A percentile compares a stretch with the other conserved stretches of the same genome.
Evolutionary conservation across 106 monocot genomes (phyloP).

Genomic region (Vanilla planifolia): DNA sequence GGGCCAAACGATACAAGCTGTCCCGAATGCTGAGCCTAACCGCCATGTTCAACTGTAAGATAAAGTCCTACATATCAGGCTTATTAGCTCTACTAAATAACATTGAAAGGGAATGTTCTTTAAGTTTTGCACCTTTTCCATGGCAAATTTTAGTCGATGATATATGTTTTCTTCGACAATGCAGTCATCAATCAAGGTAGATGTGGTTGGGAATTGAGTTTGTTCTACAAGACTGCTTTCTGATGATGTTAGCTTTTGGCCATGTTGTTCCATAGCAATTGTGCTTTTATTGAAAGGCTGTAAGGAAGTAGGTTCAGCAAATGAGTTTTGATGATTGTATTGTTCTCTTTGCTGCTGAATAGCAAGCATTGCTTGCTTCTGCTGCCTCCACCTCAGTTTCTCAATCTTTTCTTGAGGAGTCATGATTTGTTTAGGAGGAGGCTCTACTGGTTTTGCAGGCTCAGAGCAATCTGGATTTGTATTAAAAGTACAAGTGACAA

Average conservation of each 20-base stretch:
- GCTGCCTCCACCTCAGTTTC: slow-evolving; percentile 65
- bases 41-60: slow-evolving; percentile 57
- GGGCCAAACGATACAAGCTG: slow-evolving; percentile 59
- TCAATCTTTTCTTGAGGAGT: slow-evolving; percentile 92
- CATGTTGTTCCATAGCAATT: slow-evolving; percentile 15
- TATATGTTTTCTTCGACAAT: slow-evolving; percentile 46
- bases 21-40: slow-evolving; percentile 50
- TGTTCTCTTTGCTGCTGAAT: slow-evolving; percentile 83
- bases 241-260: slow-evolving; percentile 17
- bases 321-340: slow-evolving; percentile 35
- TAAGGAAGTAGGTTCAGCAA: slow-evolving; percentile 18
- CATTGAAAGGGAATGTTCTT: not conserved
- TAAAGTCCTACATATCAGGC: not conserved
- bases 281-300: not conserved
- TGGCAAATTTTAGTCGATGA: slow-evolving; percentile 58
- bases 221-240: slow-evolving; percentile 24
- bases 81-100: not conserved
- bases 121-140: slow-evolving; percentile 48
- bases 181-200: slow-evolving; percentile 29
- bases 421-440: slow-evolving; percentile 34
- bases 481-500: slow-evolving; percentile 3
- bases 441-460: slow-evolving; percentile 7
- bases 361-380: slow-evolving; percentile 83
- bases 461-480: slow-evolving; percentile 15
- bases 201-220: slow-evolving; percentile 23